Evolutionary conservation across 2,329 filamentous ascomycete genomes (phyloP).

Genomic region (Neopestalotiopsis sp.): DNA sequence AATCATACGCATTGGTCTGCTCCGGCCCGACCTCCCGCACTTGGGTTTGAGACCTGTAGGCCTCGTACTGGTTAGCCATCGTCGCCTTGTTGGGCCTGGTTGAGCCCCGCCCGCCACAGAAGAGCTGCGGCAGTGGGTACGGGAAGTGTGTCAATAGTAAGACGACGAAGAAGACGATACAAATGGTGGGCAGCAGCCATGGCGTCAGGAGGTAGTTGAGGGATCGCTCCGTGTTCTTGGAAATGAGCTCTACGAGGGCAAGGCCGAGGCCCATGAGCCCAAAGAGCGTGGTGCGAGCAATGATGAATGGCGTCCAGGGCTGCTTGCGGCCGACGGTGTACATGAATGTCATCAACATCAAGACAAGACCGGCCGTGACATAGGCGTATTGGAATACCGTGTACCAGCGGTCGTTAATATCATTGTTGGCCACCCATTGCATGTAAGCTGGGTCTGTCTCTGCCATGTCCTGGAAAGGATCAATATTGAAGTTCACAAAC

Average conservation of each 20-base stretch:
- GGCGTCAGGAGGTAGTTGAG: slow-evolving; percentile 25
- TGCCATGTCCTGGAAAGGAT: slow-evolving; percentile 3
- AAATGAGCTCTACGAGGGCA: slow-evolving; percentile 28
- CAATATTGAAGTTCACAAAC: slow-evolving; percentile 24
- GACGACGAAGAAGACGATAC: slow-evolving; percentile 31
- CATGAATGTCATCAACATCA: slow-evolving; percentile 32
- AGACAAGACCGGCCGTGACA: slow-evolving; percentile 26
- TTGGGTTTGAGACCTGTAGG: slow-evolving; percentile 2
- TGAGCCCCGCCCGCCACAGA: background rate
- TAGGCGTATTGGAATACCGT: slow-evolving; percentile 18
- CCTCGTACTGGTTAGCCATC: background rate
- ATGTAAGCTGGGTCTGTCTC: background rate
- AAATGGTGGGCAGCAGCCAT: slow-evolving; percentile 34
- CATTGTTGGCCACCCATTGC: background rate
- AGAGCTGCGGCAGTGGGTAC: background rate
- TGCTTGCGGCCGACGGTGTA: slow-evolving; percentile 24
- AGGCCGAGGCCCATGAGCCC: slow-evolving; percentile 28
- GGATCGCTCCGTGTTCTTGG: slow-evolving; percentile 20
- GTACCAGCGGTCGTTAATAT: slow-evolving; percentile 2
- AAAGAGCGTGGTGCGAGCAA: slow-evolving; percentile 28
- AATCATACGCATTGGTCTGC: background rate
- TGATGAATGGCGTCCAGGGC: slow-evolving; percentile 32
- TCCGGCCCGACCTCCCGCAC: slow-evolving; percentile 6
- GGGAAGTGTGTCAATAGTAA: slow-evolving; percentile 22
- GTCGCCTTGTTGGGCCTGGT: background rate